Evolutionary conservation across 495 filamentous ascomycete species (phyloP).

Genomic region (Aspergillus conjunctus): DNA sequence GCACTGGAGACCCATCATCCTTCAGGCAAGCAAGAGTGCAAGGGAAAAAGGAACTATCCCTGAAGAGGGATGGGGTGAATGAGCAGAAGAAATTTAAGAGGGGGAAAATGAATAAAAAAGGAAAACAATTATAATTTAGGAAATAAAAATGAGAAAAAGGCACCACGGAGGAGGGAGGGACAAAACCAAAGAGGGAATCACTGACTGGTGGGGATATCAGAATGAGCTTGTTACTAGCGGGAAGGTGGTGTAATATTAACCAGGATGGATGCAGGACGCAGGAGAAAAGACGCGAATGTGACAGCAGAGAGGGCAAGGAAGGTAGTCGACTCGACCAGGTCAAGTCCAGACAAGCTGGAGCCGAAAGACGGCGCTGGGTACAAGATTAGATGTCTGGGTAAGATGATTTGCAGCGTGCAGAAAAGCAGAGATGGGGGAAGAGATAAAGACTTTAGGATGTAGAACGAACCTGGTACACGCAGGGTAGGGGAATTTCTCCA

Average conservation of each 20-base stretch:
- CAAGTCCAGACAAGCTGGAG: slow-evolving; percentile 6
- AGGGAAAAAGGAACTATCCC: slow-evolving; percentile 21
- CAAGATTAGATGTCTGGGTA: slow-evolving; percentile 24
- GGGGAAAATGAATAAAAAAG: slow-evolving; percentile 16
- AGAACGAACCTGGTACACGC: slow-evolving; percentile 17
- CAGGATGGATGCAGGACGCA: slow-evolving; percentile 46
- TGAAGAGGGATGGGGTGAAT: slow-evolving; percentile 21
- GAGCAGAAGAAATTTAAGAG: slow-evolving; percentile 18
- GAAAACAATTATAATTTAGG: slow-evolving; percentile 16
- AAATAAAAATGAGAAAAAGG: slow-evolving; percentile 24
- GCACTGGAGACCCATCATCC: slow-evolving; percentile 38
- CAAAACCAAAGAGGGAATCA: slow-evolving; percentile 22
- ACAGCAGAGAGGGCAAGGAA: slow-evolving; percentile 17
- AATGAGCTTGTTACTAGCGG: slow-evolving; percentile 43
- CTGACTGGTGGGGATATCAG: slow-evolving; percentile 33
- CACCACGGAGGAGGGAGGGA: slow-evolving; percentile 19
- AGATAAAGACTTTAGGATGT: slow-evolving; percentile 15
- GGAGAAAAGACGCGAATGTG: slow-evolving; percentile 27
- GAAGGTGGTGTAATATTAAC: slow-evolving; percentile 49
- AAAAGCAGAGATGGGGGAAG: slow-evolving; percentile 24
- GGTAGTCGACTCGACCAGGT: slow-evolving; percentile 13
- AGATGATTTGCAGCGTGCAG: slow-evolving; percentile 44
- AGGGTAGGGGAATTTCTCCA: slow-evolving; percentile 10
- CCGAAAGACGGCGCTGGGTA: slow-evolving; percentile 6
- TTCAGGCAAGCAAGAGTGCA: slow-evolving; percentile 25